Conservation (phyloP, 805 yeast genomes). For the Ogataea wickerhamii region DNA sequence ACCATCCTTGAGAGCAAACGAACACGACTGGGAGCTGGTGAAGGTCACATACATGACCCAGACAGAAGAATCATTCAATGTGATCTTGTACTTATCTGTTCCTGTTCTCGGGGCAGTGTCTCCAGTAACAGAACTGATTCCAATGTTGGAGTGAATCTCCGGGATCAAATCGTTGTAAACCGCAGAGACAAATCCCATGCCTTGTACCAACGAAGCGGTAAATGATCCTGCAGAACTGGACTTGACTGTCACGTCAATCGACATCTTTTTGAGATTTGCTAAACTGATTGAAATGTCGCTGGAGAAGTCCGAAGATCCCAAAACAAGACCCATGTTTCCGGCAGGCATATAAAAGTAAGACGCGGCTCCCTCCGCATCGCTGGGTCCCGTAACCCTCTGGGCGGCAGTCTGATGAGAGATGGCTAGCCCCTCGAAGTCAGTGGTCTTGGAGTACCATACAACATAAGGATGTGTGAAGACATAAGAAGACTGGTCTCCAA, state of each 20-base stretch:
- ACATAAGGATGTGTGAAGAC: conserved; percentile 78
- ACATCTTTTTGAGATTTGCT: conserved; percentile 18
- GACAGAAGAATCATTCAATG: conserved; percentile 47
- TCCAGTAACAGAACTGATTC: conserved; percentile 48
- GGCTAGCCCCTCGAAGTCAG: conserved; percentile 52
- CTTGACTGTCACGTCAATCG: conserved; percentile 17
- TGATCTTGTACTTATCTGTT: conserved; percentile 49
- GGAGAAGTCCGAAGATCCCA: conserved; percentile 41
- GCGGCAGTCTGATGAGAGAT: conserved; percentile 55
- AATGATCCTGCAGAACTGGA: conserved; percentile 36
- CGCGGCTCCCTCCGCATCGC: conserved; percentile 35
- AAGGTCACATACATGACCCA: conserved; percentile 64
- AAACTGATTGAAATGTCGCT: conserved; percentile 14
- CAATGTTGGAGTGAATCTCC: conserved; percentile 51
- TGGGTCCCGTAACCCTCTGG: conserved; percentile 64
- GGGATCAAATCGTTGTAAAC: conserved; percentile 53
- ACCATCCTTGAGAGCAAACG: conserved; percentile 23
- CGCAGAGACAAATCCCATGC: conserved; percentile 76
- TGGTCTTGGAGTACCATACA: conserved; percentile 54
- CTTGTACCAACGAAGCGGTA: conserved; percentile 68
- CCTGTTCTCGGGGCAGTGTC: conserved; percentile 41
- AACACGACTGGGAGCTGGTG: conserved; percentile 37
- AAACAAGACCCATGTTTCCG: conserved; percentile 53
- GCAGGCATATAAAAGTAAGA: conserved; percentile 62
- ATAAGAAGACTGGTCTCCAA: conserved; percentile 61